Base-by-base conservation (phyloP, 2,329 filamentous ascomycete species). In the Aspergillus thermomutatus region DNA sequence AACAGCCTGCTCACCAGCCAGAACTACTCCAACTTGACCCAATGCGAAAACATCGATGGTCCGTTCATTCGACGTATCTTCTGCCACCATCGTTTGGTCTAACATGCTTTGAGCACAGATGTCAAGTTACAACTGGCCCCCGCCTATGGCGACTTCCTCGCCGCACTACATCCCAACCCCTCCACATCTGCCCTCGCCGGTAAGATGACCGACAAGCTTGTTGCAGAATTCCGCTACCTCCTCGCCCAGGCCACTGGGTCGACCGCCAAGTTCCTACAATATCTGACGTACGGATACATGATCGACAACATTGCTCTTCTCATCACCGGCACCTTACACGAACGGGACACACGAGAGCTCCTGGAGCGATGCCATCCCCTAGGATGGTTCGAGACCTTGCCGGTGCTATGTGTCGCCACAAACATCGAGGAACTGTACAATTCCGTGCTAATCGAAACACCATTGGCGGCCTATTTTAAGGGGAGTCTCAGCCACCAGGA, bases 381-480 rank as follows among this genome's bases (percentile, higher is more conserved):
- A 7, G 94, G 94, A 66, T 97, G 92, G 92, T 99, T 99, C 74
- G 94, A 99, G 81, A 97, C 94, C 8, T 92, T 99, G 88, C 95
- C 94, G 0, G 94, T 97, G 3, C 88, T 99, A 53, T 97, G 93
- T 72, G 93, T 97, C 47, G 94, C 94, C 31, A 97, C 93, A 51
- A 99, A 97, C 75, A 96, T 97, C 63, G 94, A 99, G 78, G 94
- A 99, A 73, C 83, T 99, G 40, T 99, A 99, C 83, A 99, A 97
- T 81, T 95, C 90, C 48, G 94, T 99, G 19, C 80, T 99, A 64
- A 92, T 99, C 65, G 94, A 99, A 80, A 99, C 94, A 3, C 94
- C 94, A 4, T 82, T 99, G 49, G 94, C 94, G 14, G 88, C 91
- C 8, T 99, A 96, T 79, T 99, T 99, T 85, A 97, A 99, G 80